These are phyloP conservation scores for Pyracantha coccinea DNA, from an alignment of 331 rosid genomes.

Conservation along the genomic window DNA sequence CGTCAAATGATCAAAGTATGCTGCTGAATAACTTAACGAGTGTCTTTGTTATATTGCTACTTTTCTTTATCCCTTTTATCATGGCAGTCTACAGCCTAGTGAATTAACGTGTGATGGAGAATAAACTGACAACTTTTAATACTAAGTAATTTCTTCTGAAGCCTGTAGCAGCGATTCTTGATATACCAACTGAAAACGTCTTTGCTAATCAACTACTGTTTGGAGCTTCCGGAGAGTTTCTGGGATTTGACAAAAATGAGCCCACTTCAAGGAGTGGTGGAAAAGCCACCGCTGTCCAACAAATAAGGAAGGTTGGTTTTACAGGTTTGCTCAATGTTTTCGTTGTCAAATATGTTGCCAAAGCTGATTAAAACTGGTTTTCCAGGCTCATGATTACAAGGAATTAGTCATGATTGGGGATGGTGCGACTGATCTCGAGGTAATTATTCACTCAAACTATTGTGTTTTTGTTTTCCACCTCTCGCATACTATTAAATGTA, in stretches of 20 bases:
- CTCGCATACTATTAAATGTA: not conserved
- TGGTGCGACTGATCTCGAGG: constrained; percentile 94
- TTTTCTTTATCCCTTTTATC: not conserved
- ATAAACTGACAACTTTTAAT: not conserved
- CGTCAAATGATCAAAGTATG: constrained; percentile 93
- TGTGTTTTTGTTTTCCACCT: not conserved
- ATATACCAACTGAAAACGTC: constrained; percentile 54
- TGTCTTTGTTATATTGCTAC: not conserved
- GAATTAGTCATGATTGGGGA: constrained; percentile 72
- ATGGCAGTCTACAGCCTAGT: not conserved
- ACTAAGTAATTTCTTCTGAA: constrained; percentile 33
- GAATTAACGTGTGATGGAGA: not conserved
- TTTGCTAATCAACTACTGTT: constrained; percentile 82
- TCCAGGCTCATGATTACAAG: constrained; percentile 66
- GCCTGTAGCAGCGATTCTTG: constrained; percentile 82
- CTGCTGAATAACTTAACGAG: not conserved
- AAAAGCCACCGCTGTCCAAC: constrained; percentile 76
- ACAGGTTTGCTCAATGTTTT: not conserved
- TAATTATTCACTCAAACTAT: constrained; percentile 15
- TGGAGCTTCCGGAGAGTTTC: constrained; percentile 71
- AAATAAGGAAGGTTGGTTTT: constrained; percentile 58
- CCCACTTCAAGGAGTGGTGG: constrained; percentile 94
- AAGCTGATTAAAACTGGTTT: constrained; percentile 20
- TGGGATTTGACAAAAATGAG: constrained; percentile 77
- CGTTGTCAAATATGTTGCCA: constrained; percentile 5